phyloP scores from a whole-genome alignment of 129 eudicot genomes.

The Flaveria bidentis region DNA sequence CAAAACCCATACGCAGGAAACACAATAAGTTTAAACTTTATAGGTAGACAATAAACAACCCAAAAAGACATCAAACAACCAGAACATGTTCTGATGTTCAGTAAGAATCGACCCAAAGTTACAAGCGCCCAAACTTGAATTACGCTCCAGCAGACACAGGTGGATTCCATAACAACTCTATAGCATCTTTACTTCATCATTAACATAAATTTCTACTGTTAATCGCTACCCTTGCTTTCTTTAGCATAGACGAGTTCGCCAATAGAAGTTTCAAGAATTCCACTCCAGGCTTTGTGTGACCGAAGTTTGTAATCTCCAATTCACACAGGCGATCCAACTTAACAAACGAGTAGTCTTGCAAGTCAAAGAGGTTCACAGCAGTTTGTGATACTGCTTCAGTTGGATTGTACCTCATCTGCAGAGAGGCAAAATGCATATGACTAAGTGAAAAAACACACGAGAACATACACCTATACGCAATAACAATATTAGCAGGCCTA shows the following conservation, averaged over 20 bases:
- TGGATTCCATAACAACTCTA: not conserved
- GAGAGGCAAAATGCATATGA: not conserved
- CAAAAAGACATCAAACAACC: not conserved
- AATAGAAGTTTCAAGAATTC: not conserved
- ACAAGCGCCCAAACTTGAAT: not conserved
- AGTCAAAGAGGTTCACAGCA: conserved; percentile 12
- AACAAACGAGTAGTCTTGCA: conserved; percentile 14
- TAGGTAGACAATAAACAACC: not conserved
- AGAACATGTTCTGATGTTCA: not conserved
- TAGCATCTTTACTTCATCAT: conserved; percentile 4
- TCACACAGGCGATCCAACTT: conserved; percentile 24
- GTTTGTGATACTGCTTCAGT: conserved; percentile 12
- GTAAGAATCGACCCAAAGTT: not conserved
- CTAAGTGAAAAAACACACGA: not conserved
- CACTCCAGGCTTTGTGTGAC: not conserved
- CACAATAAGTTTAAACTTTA: not conserved
- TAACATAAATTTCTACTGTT: not conserved
- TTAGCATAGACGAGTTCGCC: not conserved
- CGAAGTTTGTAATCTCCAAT: conserved; percentile 14
- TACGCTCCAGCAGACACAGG: not conserved
- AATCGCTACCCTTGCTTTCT: not conserved
- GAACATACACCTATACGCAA: not conserved
- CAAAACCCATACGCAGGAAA: too few species aligned
- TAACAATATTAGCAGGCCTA: not conserved
- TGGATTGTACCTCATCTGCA: conserved; percentile 20